Base-by-base conservation (phyloP, 2,329 filamentous ascomycete genomes). In the Penicillium oxalicum region DNA sequence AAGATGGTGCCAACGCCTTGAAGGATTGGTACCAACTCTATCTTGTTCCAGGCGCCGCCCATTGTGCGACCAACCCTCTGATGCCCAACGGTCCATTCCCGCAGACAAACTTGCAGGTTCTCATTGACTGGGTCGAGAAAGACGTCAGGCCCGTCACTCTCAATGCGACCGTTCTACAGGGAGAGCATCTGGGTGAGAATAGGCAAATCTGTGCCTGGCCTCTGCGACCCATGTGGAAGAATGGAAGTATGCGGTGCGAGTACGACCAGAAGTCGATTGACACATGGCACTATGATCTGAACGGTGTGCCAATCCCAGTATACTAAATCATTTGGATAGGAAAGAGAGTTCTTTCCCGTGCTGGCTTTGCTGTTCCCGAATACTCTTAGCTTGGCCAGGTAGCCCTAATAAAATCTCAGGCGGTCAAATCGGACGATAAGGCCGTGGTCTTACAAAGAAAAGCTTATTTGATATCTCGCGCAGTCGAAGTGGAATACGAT, bases 1-100 rank as follows among this genome's bases (percentile, higher is more conserved):
- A 71, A 4, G 68, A 69, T 4, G 68, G 68, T 9, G 59, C 66
- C 6, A 60, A 62, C 2, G 71, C 73, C 1, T 60, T 80, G 9
- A 60, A 69, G 25, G 71, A 75, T 7, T 81, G 74, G 67, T 81
- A 79, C 61, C 70, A 71, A 26, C 63, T 80, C 13, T 80, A 71
- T 63, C 69, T 79, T 0, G 63, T 80, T 34, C 77, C 77, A 0
- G 76, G 76, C 11, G 77, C 71, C 0, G 75, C 65, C 0, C 77
- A 78, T 61, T 80, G 77, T 53, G 59, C 63, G 0, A 55, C 61
- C 24, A 78, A 76, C 59, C 45, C 60, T 1, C 58, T 68, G 4
- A 67, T 73, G 61, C 72, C 71, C 11, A 52, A 53, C 7, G 69
- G 65, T 0, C 67, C 69, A 0, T 75, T 68, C 55, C 73, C 71